phyloP scores from a whole-genome alignment of 2,329 filamentous ascomycete species.

The Hypoxylon sp. region DNA sequence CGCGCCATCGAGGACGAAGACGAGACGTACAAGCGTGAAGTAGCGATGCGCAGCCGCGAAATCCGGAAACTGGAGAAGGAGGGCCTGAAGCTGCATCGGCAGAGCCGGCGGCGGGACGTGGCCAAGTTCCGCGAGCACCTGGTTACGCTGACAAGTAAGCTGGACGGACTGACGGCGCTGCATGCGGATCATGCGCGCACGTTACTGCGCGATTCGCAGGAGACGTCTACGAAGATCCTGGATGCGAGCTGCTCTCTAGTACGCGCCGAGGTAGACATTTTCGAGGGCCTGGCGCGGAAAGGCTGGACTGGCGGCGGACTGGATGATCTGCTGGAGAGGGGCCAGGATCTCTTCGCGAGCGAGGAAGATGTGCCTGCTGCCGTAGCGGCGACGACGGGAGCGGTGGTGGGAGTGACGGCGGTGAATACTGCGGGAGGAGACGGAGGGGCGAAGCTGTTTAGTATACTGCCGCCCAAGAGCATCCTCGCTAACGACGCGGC shows the following conservation, averaged over 20 bases:
- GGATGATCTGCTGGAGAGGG: constrained; percentile 74
- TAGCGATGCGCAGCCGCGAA: constrained; percentile 68
- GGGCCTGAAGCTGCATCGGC: constrained; percentile 71
- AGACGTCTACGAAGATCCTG: constrained; percentile 72
- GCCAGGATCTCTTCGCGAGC: constrained; percentile 70
- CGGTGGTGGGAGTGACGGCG: constrained; percentile 47
- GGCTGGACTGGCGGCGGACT: constrained; percentile 76
- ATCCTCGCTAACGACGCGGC: constrained; percentile 67
- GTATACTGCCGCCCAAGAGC: constrained; percentile 73
- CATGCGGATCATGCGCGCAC: constrained; percentile 72
- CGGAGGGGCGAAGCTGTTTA: constrained; percentile 68
- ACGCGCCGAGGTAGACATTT: constrained; percentile 77
- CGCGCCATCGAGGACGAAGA: constrained; percentile 74
- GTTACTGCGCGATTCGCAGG: constrained; percentile 73
- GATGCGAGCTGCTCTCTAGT: constrained; percentile 75
- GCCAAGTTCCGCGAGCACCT: constrained; percentile 72
- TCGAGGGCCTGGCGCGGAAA: constrained; percentile 74
- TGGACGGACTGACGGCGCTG: constrained; percentile 72
- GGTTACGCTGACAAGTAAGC: constrained; percentile 71
- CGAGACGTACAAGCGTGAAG: constrained; percentile 68
- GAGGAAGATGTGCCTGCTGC: constrained; percentile 51
- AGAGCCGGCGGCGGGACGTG: constrained; percentile 72
- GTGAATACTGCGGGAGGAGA: constrained; percentile 50
- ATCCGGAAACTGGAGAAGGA: constrained; percentile 75
- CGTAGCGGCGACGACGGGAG: constrained; percentile 48